Evolutionary conservation across 345 rosid species (phyloP).

Genomic region (Hypericum androsaemum): DNA sequence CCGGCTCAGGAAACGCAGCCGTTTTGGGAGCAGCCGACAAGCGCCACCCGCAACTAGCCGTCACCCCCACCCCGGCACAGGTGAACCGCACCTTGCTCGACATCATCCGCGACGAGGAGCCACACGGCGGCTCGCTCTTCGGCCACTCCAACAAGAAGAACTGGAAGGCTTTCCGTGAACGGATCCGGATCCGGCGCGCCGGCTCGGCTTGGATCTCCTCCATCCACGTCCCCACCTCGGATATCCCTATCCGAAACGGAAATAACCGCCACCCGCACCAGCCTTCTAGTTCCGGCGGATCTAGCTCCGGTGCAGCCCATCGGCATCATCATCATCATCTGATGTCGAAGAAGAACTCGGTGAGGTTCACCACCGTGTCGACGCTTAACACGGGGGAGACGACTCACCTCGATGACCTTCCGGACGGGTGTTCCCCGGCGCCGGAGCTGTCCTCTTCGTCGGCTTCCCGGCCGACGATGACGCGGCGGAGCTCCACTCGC

Average conservation of each 20-base stretch:
- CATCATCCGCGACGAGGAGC: conserved; percentile 56
- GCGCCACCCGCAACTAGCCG: background rate
- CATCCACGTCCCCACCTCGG: conserved; percentile 44
- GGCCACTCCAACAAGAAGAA: conserved; percentile 47
- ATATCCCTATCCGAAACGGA: conserved; percentile 25
- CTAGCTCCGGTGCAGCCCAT: too few species aligned
- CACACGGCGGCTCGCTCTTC: conserved; percentile 14
- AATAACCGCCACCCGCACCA: background rate
- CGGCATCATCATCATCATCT: background rate
- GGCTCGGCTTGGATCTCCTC: conserved; percentile 64
- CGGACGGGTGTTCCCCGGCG: background rate
- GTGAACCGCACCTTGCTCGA: conserved; percentile 38
- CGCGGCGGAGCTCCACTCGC: conserved; percentile 42
- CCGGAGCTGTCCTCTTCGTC: too few species aligned
- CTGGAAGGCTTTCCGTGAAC: conserved; percentile 73
- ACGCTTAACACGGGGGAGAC: conserved; percentile 11
- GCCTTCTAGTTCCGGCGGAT: conserved; percentile 14
- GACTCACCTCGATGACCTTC: conserved; percentile 4
- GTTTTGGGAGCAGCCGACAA: background rate
- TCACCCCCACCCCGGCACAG: background rate
- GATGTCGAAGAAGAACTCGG: conserved; percentile 16
- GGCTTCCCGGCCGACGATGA: conserved; percentile 27
- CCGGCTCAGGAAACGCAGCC: background rate
- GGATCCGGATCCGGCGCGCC: conserved; percentile 54
- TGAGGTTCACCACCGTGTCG: conserved; percentile 18